Conservation (phyloP, 805 yeast species). For the Kuraishia capsulata region DNA sequence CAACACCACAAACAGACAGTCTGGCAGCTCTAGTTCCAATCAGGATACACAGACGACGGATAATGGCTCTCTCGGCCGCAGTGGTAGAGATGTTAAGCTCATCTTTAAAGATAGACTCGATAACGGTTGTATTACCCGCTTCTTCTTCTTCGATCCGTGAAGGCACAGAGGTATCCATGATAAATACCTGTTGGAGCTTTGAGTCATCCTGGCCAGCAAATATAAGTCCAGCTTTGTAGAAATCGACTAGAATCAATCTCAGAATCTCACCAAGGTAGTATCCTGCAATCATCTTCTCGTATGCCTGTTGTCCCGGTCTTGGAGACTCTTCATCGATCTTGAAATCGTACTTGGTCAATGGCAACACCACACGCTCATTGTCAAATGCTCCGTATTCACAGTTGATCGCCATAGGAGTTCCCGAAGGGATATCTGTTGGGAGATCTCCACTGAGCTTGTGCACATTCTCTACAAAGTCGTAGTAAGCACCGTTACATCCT, state of each 20-base stretch:
- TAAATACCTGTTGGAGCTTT: constrained; percentile 52
- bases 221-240: constrained; percentile 52
- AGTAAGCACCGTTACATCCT: constrained; percentile 96
- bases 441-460: constrained; percentile 74
- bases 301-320: constrained; percentile 92
- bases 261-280: constrained; percentile 90
- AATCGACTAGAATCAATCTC: constrained; percentile 71
- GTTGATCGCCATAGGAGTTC: constrained; percentile 87
- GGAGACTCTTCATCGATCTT: constrained; percentile 80
- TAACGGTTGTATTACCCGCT: constrained; percentile 71
- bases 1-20: constrained; percentile 89
- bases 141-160: constrained; percentile 85
- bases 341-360: constrained; percentile 84
- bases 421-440: constrained; percentile 50
- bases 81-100: constrained; percentile 60
- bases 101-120: constrained; percentile 53
- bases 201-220: constrained; percentile 64
- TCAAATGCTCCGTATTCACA: constrained; percentile 98
- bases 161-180: constrained; percentile 86
- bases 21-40: constrained; percentile 92
- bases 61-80: constrained; percentile 67
- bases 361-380: constrained; percentile 74
- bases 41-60: constrained; percentile 76
- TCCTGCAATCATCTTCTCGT: constrained; percentile 97
- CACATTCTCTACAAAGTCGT: constrained; percentile 61